A percentile compares a stretch with the other conserved stretches of the same genome.
These are phyloP conservation scores for Candida stauntonica DNA, from an alignment of 805 yeast genomes.

Conservation along the genomic window DNA sequence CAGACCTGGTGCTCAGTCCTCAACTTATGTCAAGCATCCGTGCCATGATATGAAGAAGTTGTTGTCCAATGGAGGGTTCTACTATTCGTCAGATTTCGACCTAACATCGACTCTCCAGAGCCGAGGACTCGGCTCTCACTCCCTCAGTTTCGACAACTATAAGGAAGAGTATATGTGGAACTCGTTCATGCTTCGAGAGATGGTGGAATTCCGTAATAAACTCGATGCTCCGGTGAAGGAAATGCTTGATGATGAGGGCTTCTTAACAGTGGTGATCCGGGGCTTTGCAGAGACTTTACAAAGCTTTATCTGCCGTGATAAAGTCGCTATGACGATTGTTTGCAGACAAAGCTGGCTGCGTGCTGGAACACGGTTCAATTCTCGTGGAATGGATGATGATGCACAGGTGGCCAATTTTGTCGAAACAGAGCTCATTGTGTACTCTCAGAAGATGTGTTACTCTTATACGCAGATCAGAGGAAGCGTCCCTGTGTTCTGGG, in stretches of 20 bases:
- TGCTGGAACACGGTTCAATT: slow-evolving; percentile 94
- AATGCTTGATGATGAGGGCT: slow-evolving; percentile 68
- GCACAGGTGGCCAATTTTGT: slow-evolving; percentile 95
- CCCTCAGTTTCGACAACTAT: slow-evolving; percentile 34
- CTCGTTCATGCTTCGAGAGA: slow-evolving; percentile 63
- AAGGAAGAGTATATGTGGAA: slow-evolving; percentile 97
- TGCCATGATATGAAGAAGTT: slow-evolving; percentile 76
- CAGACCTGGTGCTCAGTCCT: slow-evolving; percentile 13
- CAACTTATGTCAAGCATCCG: slow-evolving; percentile 44
- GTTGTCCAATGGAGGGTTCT: slow-evolving; percentile 83
- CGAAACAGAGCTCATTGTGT: slow-evolving; percentile 81
- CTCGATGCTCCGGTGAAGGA: slow-evolving; percentile 56
- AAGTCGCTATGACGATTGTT: slow-evolving; percentile 63
- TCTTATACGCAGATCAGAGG: slow-evolving; percentile 92
- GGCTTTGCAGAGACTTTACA: slow-evolving; percentile 86
- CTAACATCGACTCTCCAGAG: slow-evolving; percentile 81
- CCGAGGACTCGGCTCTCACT: slow-evolving; percentile 51
- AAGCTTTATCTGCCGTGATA: slow-evolving; percentile 33
- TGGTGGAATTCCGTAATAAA: slow-evolving; percentile 62
- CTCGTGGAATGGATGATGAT: slow-evolving; percentile 93
- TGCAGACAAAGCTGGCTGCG: slow-evolving; percentile 96
- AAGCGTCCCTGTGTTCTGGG: slow-evolving; percentile 96
- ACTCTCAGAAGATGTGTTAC: slow-evolving; percentile 50
- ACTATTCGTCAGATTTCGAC: slow-evolving; percentile 89
- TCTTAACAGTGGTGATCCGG: slow-evolving; percentile 86